Percentiles rank a stretch among this genome's conserved stretches.
Conservation (phyloP, 2,329 filamentous ascomycete species). For the Penicillium sp. region DNA sequence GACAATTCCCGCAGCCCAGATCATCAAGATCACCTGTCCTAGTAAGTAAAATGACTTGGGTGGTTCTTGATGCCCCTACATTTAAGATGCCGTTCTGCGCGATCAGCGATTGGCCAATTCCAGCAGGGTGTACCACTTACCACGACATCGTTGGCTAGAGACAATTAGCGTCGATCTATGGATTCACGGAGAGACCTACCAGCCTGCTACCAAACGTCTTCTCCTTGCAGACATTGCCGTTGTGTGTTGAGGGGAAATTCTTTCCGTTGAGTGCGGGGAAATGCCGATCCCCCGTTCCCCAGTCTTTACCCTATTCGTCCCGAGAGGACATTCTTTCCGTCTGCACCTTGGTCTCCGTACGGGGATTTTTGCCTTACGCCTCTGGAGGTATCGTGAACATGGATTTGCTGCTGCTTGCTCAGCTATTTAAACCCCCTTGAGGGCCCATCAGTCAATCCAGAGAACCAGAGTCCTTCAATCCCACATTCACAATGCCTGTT, state of each 20-base stretch:
- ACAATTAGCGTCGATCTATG: conserved; percentile 2
- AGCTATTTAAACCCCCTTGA: conserved; percentile 14
- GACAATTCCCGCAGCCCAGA: conserved; percentile 19
- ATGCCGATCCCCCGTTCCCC: neutral
- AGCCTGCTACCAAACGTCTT: conserved; percentile 22
- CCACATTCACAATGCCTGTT: conserved; percentile 18
- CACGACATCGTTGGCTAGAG: conserved; percentile 25
- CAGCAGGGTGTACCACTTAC: conserved; percentile 10
- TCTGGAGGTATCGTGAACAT: neutral
- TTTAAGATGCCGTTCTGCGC: conserved; percentile 25
- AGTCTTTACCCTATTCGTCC: conserved; percentile 1
- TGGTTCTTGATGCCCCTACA: conserved; percentile 10
- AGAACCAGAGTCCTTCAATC: neutral
- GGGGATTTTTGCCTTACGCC: neutral
- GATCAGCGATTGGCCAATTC: neutral
- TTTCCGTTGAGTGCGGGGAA: conserved; percentile 15
- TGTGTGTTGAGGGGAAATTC: conserved; percentile 13
- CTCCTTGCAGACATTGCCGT: conserved; percentile 18
- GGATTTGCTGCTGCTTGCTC: neutral
- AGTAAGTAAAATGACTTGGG: neutral
- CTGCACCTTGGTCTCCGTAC: neutral
- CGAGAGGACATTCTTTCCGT: conserved; percentile 15
- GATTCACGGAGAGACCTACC: conserved; percentile 13
- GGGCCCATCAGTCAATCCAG: neutral
- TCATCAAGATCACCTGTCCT: conserved; percentile 22